These are phyloP conservation scores for Secale cereale DNA, from an alignment of 176 grass and related monocot species.

Conservation along the genomic window DNA sequence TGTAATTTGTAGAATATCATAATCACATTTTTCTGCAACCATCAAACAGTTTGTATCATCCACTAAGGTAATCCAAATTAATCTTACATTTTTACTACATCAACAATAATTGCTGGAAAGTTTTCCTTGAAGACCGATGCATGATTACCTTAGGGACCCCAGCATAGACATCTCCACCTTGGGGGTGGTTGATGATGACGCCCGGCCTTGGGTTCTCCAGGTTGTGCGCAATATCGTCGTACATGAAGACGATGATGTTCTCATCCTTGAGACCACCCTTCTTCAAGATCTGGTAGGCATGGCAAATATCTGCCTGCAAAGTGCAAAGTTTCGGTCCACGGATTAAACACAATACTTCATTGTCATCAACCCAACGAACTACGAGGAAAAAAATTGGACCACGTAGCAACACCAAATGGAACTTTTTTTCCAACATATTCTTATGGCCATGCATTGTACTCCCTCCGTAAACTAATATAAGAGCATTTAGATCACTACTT, in stretches of 20 bases:
- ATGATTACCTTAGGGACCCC: slow-evolving; percentile 79
- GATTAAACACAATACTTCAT: not conserved
- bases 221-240: slow-evolving; percentile 78
- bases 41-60: not conserved
- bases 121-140: too few relatives aligned
- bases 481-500: too few relatives aligned
- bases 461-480: too few relatives aligned
- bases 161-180: slow-evolving; percentile 80
- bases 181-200: slow-evolving; percentile 81
- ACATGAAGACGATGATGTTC: slow-evolving; percentile 99
- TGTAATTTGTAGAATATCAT: not conserved
- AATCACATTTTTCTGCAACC: not conserved
- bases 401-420: too few relatives aligned
- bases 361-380: not conserved
- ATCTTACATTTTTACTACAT: not conserved
- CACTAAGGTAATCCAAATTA: not conserved
- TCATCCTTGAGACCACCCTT: slow-evolving; percentile 85
- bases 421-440: too few relatives aligned
- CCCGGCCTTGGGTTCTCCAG: slow-evolving; percentile 68
- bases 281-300: slow-evolving; percentile 95
- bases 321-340: not conserved
- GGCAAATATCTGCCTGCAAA: slow-evolving; percentile 80
- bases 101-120: too few relatives aligned
- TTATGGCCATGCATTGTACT: too few relatives aligned
- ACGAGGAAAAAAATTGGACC: fast-evolving